These are phyloP conservation scores for Hypsizygus ulmarius DNA, from an alignment of 1,284 basidiomycete species.

Conservation along the genomic window DNA sequence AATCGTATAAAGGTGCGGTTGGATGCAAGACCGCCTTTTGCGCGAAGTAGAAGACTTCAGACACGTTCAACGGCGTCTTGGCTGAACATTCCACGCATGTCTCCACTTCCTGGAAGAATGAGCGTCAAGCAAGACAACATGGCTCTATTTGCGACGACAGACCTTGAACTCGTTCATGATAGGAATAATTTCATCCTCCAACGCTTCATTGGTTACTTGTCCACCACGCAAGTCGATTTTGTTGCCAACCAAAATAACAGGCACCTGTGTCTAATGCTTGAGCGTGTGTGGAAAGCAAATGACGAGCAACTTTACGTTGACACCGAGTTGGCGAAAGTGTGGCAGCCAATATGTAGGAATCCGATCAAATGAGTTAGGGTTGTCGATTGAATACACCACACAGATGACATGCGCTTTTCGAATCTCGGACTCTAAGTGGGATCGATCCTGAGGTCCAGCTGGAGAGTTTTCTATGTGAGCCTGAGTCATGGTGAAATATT, in stretches of 20 bases:
- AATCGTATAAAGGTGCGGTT: conserved; percentile 96
- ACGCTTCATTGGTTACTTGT: conserved; percentile 89
- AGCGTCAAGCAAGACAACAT: conserved; percentile 14
- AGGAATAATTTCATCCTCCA: conserved; percentile 92
- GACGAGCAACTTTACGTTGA: conserved; percentile 63
- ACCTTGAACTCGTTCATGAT: conserved; percentile 99
- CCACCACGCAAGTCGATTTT: conserved; percentile 96
- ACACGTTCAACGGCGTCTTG: conserved; percentile 86
- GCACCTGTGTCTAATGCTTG: conserved; percentile 57
- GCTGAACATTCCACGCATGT: conserved; percentile 98
- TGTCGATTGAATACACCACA: conserved; percentile 95
- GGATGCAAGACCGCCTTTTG: conserved; percentile 98
- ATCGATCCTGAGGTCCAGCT: conserved; percentile 78
- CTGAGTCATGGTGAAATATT: conserved; percentile 1
- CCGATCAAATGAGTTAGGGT: conserved; percentile 93
- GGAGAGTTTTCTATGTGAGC: conserved; percentile 6
- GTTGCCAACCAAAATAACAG: conserved; percentile 96
- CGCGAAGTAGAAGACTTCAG: conserved; percentile 99
- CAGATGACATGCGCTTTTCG: conserved; percentile 97
- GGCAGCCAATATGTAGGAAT: conserved; percentile 99
- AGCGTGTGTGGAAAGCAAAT: conserved; percentile 14
- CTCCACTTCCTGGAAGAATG: conserved; percentile 79
- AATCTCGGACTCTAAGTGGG: conserved; percentile 91
- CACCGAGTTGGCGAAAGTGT: conserved; percentile 92
- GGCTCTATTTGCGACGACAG: conserved; percentile 15